Evolutionary conservation across 1,139 yeast species (phyloP).

Genomic region (Sugiyamaella sp.): DNA sequence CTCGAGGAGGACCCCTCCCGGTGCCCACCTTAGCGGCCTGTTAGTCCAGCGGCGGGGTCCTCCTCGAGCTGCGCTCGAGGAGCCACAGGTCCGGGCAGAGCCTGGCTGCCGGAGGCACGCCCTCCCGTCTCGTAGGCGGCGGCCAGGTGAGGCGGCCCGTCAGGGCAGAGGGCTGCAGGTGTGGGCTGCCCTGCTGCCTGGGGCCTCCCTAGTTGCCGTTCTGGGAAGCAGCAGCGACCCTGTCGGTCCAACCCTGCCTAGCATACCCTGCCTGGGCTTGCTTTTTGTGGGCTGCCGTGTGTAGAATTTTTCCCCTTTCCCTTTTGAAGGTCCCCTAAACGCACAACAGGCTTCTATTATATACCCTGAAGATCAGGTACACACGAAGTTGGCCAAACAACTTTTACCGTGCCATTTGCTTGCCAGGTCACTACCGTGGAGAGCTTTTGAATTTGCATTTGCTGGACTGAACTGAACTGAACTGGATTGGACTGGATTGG

Average conservation of each 20-base stretch:
- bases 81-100: background rate
- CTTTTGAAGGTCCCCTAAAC: constrained; percentile 10
- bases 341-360: constrained; percentile 8
- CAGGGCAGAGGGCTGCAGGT: background rate
- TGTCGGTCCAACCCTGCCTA: background rate
- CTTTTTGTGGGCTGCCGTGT: constrained; percentile 5
- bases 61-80: background rate
- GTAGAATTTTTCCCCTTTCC: constrained; percentile 1
- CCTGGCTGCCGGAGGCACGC: background rate
- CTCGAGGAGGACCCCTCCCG: background rate
- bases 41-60: background rate
- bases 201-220: background rate
- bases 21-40: background rate
- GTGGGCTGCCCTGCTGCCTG: background rate
- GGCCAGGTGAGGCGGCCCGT: background rate
- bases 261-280: background rate
- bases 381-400: constrained; percentile 12
- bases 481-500: no score
- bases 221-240: background rate
- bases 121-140: background rate
- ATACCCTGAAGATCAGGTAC: constrained; percentile 21
- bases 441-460: no score
- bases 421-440: no score
- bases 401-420: background rate
- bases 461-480: no score